Percentiles rank a stretch among this genome's conserved stretches.
phyloP scores from a whole-genome alignment of 768 basidiomycete species.

The Sporobolomyces roseus region DNA sequence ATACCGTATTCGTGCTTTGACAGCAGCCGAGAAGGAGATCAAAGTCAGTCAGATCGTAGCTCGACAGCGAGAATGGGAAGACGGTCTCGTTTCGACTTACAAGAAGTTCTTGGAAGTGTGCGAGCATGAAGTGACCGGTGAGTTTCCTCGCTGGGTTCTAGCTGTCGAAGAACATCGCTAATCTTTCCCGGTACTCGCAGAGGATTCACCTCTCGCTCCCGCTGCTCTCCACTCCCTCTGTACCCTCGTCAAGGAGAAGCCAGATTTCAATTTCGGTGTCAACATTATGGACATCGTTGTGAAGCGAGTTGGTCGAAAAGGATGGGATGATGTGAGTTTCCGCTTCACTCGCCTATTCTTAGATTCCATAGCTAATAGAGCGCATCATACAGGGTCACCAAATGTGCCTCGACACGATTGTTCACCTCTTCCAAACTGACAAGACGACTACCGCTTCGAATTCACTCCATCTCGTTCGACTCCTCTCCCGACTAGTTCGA shows the following conservation, averaged over 20 bases:
- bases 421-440: constrained; percentile 77
- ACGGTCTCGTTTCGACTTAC: constrained; percentile 81
- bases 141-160: constrained; percentile 30
- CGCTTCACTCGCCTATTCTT: no score
- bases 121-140: constrained; percentile 83
- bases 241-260: constrained; percentile 70
- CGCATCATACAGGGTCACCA: constrained; percentile 65
- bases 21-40: constrained; percentile 82
- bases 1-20: constrained; percentile 86
- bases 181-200: constrained; percentile 33
- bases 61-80: constrained; percentile 88
- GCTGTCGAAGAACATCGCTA: not conserved
- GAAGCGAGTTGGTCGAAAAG: constrained; percentile 71
- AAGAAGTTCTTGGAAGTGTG: constrained; percentile 80
- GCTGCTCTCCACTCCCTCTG: constrained; percentile 80
- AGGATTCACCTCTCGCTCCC: constrained; percentile 51
- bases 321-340: constrained; percentile 76
- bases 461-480: constrained; percentile 81
- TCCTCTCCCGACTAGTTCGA: constrained; percentile 93
- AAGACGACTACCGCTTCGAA: constrained; percentile 67
- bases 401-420: constrained; percentile 73
- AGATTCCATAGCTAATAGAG: constrained; percentile 16
- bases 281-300: constrained; percentile 88
- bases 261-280: constrained; percentile 93
- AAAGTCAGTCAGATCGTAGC: constrained; percentile 92